Conservation (phyloP, 345 rosid genomes). For the Acer saccharum region DNA sequence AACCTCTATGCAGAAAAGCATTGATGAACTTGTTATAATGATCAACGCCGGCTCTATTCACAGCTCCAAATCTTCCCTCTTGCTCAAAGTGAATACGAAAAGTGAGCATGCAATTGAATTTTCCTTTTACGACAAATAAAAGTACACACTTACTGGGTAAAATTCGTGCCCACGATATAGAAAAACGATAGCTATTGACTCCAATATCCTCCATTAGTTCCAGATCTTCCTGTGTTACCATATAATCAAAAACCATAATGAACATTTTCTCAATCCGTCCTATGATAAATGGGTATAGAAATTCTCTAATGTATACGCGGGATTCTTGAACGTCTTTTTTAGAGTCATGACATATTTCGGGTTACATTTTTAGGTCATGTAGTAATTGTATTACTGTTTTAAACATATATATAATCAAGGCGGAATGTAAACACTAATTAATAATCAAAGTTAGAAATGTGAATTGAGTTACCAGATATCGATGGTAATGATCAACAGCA, state of each 20-base stretch:
- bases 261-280: constrained; percentile 19
- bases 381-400: too few species aligned
- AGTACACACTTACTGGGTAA: constrained; percentile 59
- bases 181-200: constrained; percentile 70
- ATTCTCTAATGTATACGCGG: not conserved
- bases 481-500: constrained; percentile 74
- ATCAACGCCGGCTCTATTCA: constrained; percentile 58
- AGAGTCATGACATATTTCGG: too few species aligned
- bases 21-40: constrained; percentile 59
- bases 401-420: too few species aligned
- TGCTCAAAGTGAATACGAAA: constrained; percentile 9
- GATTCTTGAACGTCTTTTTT: too few species aligned
- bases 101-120: not conserved
- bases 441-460: not conserved
- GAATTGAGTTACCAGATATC: constrained; percentile 46
- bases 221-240: constrained; percentile 56
- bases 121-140: not conserved
- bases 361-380: too few species aligned
- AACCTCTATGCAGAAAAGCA: constrained; percentile 56
- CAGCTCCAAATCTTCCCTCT: constrained; percentile 73
- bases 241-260: constrained; percentile 5
- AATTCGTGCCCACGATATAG: constrained; percentile 81
- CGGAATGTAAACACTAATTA: too few species aligned
- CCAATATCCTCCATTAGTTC: constrained; percentile 60
- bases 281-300: constrained; percentile 7